Percentiles rank a stretch among this genome's conserved stretches.
phyloP scores from a whole-genome alignment of 2,329 filamentous ascomycete genomes.

The Botrytis medusae region DNA sequence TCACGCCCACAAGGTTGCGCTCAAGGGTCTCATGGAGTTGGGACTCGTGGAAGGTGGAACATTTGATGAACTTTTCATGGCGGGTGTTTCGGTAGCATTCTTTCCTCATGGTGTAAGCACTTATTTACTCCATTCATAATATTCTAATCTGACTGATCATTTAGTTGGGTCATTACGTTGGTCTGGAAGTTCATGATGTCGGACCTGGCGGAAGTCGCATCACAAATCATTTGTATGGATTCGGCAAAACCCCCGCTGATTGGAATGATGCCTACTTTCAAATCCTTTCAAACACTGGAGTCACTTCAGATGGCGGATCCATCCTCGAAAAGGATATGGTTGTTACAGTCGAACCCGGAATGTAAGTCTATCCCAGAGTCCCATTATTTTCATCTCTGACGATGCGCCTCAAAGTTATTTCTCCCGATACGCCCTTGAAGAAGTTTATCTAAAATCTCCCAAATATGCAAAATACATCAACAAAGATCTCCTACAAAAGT shows the following conservation, averaged over 20 bases:
- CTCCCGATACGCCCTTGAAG: conserved; percentile 69
- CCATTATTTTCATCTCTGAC: not conserved
- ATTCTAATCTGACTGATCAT: not conserved
- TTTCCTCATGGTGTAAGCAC: conserved; percentile 58
- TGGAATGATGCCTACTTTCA: conserved; percentile 27
- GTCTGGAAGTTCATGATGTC: conserved; percentile 64
- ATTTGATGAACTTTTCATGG: conserved; percentile 52
- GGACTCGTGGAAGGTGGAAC: conserved; percentile 69
- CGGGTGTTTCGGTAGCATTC: conserved; percentile 59
- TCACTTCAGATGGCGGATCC: conserved; percentile 30
- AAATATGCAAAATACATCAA: conserved; percentile 65
- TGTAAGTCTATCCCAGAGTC: conserved; percentile 46
- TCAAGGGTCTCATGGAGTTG: conserved; percentile 66
- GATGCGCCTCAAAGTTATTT: conserved; percentile 59
- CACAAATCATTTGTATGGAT: conserved; percentile 39
- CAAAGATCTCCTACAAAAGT: conserved; percentile 61
- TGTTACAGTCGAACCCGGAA: conserved; percentile 77
- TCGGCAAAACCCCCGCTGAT: conserved; percentile 9
- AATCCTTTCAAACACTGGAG: conserved; percentile 23
- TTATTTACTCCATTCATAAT: not conserved
- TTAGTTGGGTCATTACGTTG: conserved; percentile 52
- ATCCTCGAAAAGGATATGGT: conserved; percentile 63
- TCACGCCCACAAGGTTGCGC: conserved; percentile 69
- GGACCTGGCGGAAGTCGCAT: conserved; percentile 40
- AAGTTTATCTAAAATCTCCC: conserved; percentile 61